Conservation (phyloP, 2,329 filamentous ascomycete species). For the Aspergillus ochraceoroseus region DNA sequence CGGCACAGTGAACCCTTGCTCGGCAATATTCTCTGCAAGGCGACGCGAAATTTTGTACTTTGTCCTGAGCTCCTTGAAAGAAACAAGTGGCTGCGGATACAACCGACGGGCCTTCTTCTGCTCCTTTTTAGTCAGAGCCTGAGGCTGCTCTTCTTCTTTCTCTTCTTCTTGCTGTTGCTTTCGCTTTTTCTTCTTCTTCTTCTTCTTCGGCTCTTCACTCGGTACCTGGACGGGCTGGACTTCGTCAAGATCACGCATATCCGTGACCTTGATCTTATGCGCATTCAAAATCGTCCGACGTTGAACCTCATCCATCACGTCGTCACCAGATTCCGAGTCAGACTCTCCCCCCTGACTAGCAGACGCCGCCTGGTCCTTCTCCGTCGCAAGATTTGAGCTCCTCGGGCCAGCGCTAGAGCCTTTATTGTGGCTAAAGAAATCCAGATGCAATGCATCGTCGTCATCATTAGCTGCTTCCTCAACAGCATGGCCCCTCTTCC, state of each 20-base stretch:
- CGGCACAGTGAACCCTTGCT: conserved; percentile 80
- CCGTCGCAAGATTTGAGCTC: conserved; percentile 13
- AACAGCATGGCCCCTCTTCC: conserved; percentile 33
- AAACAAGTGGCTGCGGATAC: conserved; percentile 72
- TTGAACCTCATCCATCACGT: conserved; percentile 60
- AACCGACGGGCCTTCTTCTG: conserved; percentile 54
- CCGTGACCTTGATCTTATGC: conserved; percentile 78
- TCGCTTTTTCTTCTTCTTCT: conserved; percentile 57
- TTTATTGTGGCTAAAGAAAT: conserved; percentile 37
- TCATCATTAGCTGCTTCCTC: conserved; percentile 21
- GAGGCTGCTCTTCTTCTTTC: conserved; percentile 17
- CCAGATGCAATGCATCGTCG: conserved; percentile 29
- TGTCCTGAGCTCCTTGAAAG: conserved; percentile 67
- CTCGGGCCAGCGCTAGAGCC: conserved; percentile 22
- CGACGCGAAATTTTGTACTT: conserved; percentile 68
- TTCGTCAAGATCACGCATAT: conserved; percentile 56
- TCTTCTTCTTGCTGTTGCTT: conserved; percentile 40
- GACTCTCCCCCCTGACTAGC: conserved; percentile 24
- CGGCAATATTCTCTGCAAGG: conserved; percentile 70
- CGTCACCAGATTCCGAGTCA: conserved; percentile 24
- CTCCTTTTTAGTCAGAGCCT: conserved; percentile 44
- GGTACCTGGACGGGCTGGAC: conserved; percentile 25
- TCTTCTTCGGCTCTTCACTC: conserved; percentile 43
- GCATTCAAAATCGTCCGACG: conserved; percentile 68
- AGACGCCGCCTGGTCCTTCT: conserved; percentile 17